Evolutionary conservation across 2,329 filamentous ascomycete species (phyloP), one percentile per base, ranked within the genome.

Genomic region (Hypoxylon sp.): DNA sequence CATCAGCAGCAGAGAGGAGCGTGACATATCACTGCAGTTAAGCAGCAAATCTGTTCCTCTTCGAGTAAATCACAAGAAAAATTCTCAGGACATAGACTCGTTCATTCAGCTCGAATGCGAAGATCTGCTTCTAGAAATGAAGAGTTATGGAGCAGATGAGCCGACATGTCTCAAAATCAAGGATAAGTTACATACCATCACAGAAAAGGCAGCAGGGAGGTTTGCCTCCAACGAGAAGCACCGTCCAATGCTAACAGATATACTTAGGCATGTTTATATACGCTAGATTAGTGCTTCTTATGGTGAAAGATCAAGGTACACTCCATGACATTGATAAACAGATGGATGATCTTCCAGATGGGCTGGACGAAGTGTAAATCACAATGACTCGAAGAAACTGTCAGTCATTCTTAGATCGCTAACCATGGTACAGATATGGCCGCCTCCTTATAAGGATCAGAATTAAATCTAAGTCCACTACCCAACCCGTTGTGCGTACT

Each of bases 221-320:
- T 57, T 24, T 42, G 5, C 57, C 33, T 26, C n/a, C 8, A 33
- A 46, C 13, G 39, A 29, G 8, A 50, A 39, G 10, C 13, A 2
- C 39, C 14, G 31, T 47, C 3, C 14, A 50, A 42, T 39, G 42
- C 60, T 64, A 60, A 67, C 50, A 39, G 14, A 14, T 29, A 26
- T n/a, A 2, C 46, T 10, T 35, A 68, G 65, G 65, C 14, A 68
- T 65, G 66, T 68, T 68, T 19, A 65, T 68, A 26, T 68, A 68
- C 46, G 66, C 66, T n/a, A 68, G 48, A 42, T 31, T 68, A 10
- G 61, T 65, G 17, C 26, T 68, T 3, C 44, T 37, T 39, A 68
- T 68, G 57, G 57, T 59, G 3, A 39, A 53, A 24, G 39, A 61
- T 35, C 53, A 65, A 37, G 57, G 57, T 5, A 65, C 31, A 3